Evolutionary conservation across 2,329 filamentous ascomycete species (phyloP), one percentile per base, ranked within the genome.

Genomic region (Phialophora macrospora): DNA sequence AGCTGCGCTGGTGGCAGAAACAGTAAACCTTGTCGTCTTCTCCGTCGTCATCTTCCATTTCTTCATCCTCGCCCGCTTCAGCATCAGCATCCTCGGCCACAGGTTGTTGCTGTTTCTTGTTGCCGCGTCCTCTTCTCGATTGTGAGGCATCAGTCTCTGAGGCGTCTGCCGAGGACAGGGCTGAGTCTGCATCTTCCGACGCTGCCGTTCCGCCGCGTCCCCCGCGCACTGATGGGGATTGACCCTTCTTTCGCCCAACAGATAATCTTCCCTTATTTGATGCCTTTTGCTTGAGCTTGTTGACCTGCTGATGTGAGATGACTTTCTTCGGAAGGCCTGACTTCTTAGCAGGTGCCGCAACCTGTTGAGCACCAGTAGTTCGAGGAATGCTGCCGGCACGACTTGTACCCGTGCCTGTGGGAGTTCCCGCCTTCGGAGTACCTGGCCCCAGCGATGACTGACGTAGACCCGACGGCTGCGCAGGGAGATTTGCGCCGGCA

Each of bases 11-110:
- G 57, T 86, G 85, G 73, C 87, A 89, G 70, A 87, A 87, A 76
- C 87, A 89, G 73, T 89, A 89, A 48, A 85, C 83, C 67, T 85
- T 85, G 67, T 87, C 85, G 73, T 87, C 83, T 70, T 85, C 84
- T 52, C 82, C 83, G 11, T 78, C 81, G 66, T 83, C 81, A 20
- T 83, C 82, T 55, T 81, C 80, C 14, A 80, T 80, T 7, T 81
- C 80, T 28, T 79, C 79, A 12, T 80, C 80, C n/a, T 81, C 80
- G 34, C 69, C 75, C 64, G 79, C 73, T 59, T 79, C 79, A 49
- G 77, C 79, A 12, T 80, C 79, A 2, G 71, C 74, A 32, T 74
- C 74, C 49, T 66, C 61, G 12, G 44, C 30, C 1, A 34, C 48
- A 28, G 58, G 28, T 58, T 55, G 64, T 48, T 48, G 62, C 49